Base-by-base conservation (phyloP, 805 yeast genomes). In the Diddensiella transvaalensis region DNA sequence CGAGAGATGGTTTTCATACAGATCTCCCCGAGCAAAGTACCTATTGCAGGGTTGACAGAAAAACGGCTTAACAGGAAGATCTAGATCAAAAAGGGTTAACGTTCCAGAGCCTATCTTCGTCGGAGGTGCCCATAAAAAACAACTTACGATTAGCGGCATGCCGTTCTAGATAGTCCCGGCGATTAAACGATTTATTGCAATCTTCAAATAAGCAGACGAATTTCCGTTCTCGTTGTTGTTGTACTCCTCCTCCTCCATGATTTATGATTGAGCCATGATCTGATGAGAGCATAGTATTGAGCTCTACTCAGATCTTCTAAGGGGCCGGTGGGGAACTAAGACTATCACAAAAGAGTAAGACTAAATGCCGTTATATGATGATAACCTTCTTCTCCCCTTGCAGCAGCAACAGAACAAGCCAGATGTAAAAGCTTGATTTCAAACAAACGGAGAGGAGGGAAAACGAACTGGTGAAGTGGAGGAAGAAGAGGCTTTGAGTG, bases 121-220 rank as follows among this genome's bases (percentile, higher is more conserved):
- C 11, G 11, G 10, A 13, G 38, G 17, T 33, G 38, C 38, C 38
- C 17, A 15, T 13, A 19, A 26, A 6, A 23, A 10, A 18, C 15
- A 3, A 52, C 56, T 47, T 45, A 53, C 56, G 70, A 51, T 66
- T 66, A n/a, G 64, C 64, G 19, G 68, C 61, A 47, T 66, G 71
- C 5, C 70, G 50, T 46, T 65, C 69, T 24, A 65, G 54, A 41
- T 65, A 65, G 49, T 65, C 70, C 3, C 67, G 50, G 8, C 70
- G 60, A 44, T 64, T 63, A 52, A 65, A 65, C 44, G 60, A 60
- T 50, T 65, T 65, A 33, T 49, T 56, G 51, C 70, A 65, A 17
- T 68, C 67, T 1, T 59, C 60, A 38, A 47, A 56, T 11, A 54
- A 43, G 73, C 79, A 54, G 64, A 51, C 50, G 51, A 60, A 65